Percentiles rank a stretch among this genome's conserved stretches.
phyloP scores from a whole-genome alignment of 208 protist genomes.

The Lotmaria passim region DNA sequence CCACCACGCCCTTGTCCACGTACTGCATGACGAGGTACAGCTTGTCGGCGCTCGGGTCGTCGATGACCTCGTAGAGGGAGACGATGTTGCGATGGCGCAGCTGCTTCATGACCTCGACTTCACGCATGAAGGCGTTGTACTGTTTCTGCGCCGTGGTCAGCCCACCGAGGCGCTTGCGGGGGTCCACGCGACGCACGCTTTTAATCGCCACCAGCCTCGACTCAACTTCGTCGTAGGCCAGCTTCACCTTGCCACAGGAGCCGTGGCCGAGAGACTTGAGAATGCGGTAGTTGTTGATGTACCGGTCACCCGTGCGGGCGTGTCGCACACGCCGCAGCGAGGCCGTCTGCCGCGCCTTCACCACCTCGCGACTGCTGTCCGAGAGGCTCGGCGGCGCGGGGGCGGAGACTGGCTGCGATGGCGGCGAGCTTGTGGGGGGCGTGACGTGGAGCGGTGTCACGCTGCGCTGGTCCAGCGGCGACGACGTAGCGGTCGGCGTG shows the following conservation, averaged over 20 bases:
- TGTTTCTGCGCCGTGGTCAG: conserved; percentile 38
- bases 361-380: neutral
- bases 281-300: conserved; percentile 77
- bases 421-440: neutral
- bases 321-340: conserved; percentile 13
- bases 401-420: neutral
- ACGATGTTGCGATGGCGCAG: conserved; percentile 95
- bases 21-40: conserved; percentile 95
- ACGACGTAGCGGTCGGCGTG: neutral
- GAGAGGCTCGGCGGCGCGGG: neutral
- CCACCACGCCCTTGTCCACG: conserved; percentile 66
- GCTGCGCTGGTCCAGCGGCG: neutral
- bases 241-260: conserved; percentile 64
- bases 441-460: neutral
- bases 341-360: conserved; percentile 5
- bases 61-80: conserved; percentile 94
- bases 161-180: conserved; percentile 30
- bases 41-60: conserved; percentile 90
- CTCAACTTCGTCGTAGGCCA: conserved; percentile 47
- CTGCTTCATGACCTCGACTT: conserved; percentile 96
- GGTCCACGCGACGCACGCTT: conserved; percentile 62
- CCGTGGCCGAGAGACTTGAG: conserved; percentile 69
- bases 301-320: conserved; percentile 15
- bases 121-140: conserved; percentile 62
- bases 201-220: conserved; percentile 70